Evolutionary conservation across 305 asterid species (phyloP).

Genomic region (Fraxinus platypoda): DNA sequence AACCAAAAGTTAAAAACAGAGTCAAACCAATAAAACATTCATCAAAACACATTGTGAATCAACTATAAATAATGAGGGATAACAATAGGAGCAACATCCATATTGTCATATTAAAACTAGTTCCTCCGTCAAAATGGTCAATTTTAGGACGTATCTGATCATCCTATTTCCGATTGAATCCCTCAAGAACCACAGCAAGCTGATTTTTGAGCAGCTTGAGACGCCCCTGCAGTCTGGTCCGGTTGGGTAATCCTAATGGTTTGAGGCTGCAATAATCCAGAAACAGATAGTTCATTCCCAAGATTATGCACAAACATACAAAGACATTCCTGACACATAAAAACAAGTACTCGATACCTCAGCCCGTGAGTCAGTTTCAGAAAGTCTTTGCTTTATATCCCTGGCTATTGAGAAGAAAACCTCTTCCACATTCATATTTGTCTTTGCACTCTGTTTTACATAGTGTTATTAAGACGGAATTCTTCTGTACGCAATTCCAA

Average conservation of each 20-base stretch:
- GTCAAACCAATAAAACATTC: not conserved
- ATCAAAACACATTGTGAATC: not conserved
- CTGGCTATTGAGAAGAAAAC: slow-evolving; percentile 56
- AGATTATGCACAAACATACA: not conserved
- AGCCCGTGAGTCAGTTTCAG: slow-evolving; percentile 46
- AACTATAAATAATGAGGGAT: not conserved
- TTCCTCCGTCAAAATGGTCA: not conserved
- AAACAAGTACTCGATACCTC: slow-evolving; percentile 30
- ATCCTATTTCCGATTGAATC: not conserved
- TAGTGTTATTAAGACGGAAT: not conserved
- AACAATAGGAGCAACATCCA: not conserved
- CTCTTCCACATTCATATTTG: slow-evolving; percentile 54
- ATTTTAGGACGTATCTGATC: not conserved
- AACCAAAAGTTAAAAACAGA: not conserved
- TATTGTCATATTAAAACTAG: not conserved
- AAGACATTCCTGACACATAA: not conserved
- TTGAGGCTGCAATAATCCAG: slow-evolving; percentile 9
- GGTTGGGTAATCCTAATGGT: slow-evolving; percentile 59
- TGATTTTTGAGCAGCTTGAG: slow-evolving; percentile 52
- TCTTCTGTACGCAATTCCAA: not conserved
- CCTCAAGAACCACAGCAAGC: slow-evolving; percentile 72
- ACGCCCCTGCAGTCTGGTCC: slow-evolving; percentile 44
- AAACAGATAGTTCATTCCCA: not conserved
- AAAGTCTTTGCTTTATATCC: slow-evolving; percentile 55
- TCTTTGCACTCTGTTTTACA: slow-evolving; percentile 47